These are phyloP conservation scores for Vitis hybrid DNA, from an alignment of 177 flowering plant species.

Conservation along the genomic window DNA sequence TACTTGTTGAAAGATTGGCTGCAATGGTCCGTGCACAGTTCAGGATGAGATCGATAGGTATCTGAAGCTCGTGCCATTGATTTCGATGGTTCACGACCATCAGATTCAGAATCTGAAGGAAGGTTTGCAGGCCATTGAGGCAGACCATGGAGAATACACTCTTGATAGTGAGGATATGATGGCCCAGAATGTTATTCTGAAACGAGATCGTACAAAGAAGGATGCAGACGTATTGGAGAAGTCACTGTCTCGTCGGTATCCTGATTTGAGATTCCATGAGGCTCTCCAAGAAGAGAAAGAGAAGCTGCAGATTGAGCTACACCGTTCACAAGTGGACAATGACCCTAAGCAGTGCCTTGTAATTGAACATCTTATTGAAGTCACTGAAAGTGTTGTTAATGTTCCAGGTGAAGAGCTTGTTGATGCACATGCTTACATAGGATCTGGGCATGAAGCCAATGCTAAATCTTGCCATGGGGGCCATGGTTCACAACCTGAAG, in stretches of 20 bases:
- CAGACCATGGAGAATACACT: conserved; percentile 39
- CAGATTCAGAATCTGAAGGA: conserved; percentile 35
- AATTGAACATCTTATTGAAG: conserved; percentile 42
- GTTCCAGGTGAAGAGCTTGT: conserved; percentile 22
- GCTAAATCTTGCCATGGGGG: conserved; percentile 6
- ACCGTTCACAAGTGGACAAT: conserved; percentile 24
- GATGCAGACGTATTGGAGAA: conserved; percentile 38
- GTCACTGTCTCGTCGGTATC: conserved; percentile 39
- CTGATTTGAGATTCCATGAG: conserved; percentile 34
- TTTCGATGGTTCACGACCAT: conserved; percentile 33
- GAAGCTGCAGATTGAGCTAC: conserved; percentile 42
- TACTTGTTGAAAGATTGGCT: no score
- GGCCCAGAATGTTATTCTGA: conserved; percentile 34
- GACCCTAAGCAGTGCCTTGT: conserved; percentile 32
- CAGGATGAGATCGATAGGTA: conserved; percentile 51
- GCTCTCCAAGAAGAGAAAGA: conserved; percentile 46
- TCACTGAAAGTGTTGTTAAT: conserved; percentile 33
- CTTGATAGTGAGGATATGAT: conserved; percentile 40
- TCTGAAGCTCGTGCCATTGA: conserved; percentile 34
- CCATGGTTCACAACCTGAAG: conserved; percentile 8
- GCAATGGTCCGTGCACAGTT: neutral
- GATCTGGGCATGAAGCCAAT: conserved; percentile 23
- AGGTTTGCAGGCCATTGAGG: conserved; percentile 30
- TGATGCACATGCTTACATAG: conserved; percentile 18
- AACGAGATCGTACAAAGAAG: conserved; percentile 28